A percentile compares a stretch with the other conserved stretches of the same genome.
Conservation (phyloP, 2,329 filamentous ascomycete genomes). For the Aspergillus phoenicis region DNA sequence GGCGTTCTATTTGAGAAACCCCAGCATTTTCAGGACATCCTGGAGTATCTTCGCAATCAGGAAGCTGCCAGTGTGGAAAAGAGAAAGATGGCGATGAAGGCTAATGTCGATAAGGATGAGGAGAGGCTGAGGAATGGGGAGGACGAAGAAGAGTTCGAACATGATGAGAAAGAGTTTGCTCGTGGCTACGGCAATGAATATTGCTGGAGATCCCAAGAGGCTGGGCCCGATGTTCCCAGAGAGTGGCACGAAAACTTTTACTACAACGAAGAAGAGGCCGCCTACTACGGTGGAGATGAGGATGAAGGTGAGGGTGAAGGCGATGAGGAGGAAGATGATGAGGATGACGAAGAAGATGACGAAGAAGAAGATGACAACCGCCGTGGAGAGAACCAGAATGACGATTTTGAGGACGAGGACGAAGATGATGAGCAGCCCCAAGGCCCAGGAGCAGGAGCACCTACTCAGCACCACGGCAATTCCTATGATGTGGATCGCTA, state of each 20-base stretch:
- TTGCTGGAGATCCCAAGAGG: not conserved
- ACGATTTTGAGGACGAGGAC: no score
- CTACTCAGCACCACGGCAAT: no score
- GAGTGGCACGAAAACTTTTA: not conserved
- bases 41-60: constrained; percentile 3
- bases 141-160: not conserved
- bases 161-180: not conserved
- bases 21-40: not conserved
- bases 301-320: not conserved
- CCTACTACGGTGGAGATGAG: not conserved
- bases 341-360: not conserved
- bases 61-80: not conserved
- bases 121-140: constrained; percentile 3
- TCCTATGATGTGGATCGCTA: no score
- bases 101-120: constrained; percentile 8
- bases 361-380: not conserved
- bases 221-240: not conserved
- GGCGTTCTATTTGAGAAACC: not conserved
- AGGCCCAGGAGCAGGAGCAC: no score
- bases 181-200: not conserved
- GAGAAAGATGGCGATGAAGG: constrained; percentile 2
- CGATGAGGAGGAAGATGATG: not conserved
- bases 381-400: no score
- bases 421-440: no score
- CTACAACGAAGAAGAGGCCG: constrained; percentile 2